phyloP scores from a whole-genome alignment of 2,329 filamentous ascomycete species.

The Westerdykella ornata region DNA sequence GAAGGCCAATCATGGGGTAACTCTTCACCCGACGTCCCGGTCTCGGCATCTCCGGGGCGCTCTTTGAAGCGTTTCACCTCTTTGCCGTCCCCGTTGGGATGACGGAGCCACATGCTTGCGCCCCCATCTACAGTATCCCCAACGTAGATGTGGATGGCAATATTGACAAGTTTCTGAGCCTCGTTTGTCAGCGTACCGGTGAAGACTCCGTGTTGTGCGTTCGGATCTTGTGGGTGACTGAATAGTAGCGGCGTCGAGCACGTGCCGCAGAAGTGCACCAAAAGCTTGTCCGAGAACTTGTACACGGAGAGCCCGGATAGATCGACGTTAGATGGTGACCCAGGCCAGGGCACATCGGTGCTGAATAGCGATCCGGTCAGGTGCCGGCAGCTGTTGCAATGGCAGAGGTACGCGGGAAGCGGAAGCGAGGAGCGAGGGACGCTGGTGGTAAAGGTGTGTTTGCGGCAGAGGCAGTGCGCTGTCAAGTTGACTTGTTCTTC shows the following conservation, averaged over 20 bases:
- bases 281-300: constrained; percentile 30
- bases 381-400: constrained; percentile 48
- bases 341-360: constrained; percentile 36
- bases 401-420: constrained; percentile 41
- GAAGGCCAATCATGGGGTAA: constrained; percentile 31
- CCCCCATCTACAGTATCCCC: constrained; percentile 51
- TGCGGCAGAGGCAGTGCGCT: constrained; percentile 44
- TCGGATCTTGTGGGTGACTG: constrained; percentile 14
- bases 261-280: constrained; percentile 39
- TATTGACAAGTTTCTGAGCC: constrained; percentile 21
- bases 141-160: constrained; percentile 41
- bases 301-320: constrained; percentile 33
- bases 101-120: constrained; percentile 42
- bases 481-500: constrained; percentile 23
- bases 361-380: constrained; percentile 41
- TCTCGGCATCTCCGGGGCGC: constrained; percentile 7
- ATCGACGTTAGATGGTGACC: constrained; percentile 24
- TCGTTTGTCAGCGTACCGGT: constrained; percentile 38
- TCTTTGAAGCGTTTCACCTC: constrained; percentile 15
- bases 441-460: constrained; percentile 36
- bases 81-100: constrained; percentile 29
- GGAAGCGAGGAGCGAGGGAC: constrained; percentile 37
- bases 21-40: constrained; percentile 6
- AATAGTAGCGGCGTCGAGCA: constrained; percentile 46
- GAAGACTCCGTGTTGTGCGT: constrained; percentile 27